A percentile compares a stretch with the other conserved stretches of the same genome.
phyloP scores from a whole-genome alignment of 352 stramenopile species.

The Pythium dissimile region DNA sequence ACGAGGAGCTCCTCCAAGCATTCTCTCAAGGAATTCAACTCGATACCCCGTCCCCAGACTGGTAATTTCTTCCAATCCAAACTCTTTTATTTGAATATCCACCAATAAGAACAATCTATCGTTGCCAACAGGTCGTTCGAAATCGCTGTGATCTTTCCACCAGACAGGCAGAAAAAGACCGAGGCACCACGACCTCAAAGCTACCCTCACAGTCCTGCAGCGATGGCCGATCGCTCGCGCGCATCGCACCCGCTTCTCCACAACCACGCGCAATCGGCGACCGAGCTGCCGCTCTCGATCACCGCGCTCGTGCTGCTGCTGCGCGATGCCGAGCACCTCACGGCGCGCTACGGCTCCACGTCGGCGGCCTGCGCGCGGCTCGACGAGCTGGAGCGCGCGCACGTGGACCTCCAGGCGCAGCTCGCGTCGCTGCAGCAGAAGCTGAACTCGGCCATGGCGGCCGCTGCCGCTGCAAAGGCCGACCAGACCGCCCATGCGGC shows the following conservation, averaged over 20 bases:
- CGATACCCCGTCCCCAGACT: slow-evolving; percentile 1
- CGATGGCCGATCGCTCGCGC: slow-evolving; percentile 7
- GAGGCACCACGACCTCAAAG: slow-evolving; percentile 4
- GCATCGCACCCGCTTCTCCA: not conserved
- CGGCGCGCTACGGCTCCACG: slow-evolving; percentile 31
- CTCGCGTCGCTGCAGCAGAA: slow-evolving; percentile 27
- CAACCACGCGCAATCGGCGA: not conserved
- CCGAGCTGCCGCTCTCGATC: slow-evolving; percentile 18
- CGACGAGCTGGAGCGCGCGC: slow-evolving; percentile 28
- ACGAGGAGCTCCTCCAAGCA: not conserved
- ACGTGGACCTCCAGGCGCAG: slow-evolving; percentile 20
- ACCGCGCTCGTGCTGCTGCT: slow-evolving; percentile 23
- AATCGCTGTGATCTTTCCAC: not conserved
- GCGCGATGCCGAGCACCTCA: slow-evolving; percentile 35
- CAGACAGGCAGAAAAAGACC: not conserved
- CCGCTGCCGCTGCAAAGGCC: slow-evolving; percentile 18
- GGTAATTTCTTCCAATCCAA: slow-evolving; percentile 10
- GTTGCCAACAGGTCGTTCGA: not conserved
- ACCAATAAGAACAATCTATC: not conserved
- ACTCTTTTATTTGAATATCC: not conserved
- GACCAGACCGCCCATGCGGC: slow-evolving; percentile 4
- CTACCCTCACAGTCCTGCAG: not conserved
- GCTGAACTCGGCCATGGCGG: slow-evolving; percentile 21
- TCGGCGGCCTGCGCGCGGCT: slow-evolving; percentile 24
- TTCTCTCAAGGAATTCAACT: slow-evolving; percentile 17